Base-by-base conservation (phyloP, 331 rosid species). In the Phaseolus coccineus region DNA sequence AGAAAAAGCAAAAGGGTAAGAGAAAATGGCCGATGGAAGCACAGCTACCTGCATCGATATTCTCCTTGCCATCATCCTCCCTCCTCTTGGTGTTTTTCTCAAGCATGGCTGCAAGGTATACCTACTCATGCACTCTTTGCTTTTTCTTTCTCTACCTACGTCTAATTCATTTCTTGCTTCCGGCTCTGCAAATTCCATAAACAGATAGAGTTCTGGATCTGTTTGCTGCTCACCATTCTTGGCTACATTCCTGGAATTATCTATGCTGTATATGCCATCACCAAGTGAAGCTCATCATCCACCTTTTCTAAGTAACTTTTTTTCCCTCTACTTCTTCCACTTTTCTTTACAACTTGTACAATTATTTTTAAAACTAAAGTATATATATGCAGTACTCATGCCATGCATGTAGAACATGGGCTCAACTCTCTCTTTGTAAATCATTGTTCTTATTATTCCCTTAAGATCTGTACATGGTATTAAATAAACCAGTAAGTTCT, bases 21-120 rank as follows among this genome's bases (percentile, higher is more conserved):
- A 40, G 46, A 40, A 56, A 79, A 82, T 84, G 87, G 73, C 85
- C 15, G 48, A 5, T 14, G 83, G 14, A 3, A 70, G 94, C 37
- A 79, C 85, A 42, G 82, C 79, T 1, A 87, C 31, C 51, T 93
- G 76, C 77, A 1, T 93, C 3, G 97, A 93, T 73, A 88, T 93
- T 80, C 25, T 93, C 11, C 24, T 93, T 16, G 91, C 97, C 67
- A 89, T 93, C 81, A 33, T 93, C 67, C 77, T 93, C 39, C 97
- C 97, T 47, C 97, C 97, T 76, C 96, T 93, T 6, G 97, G 97
- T 19, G 97, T 93, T 80, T 89, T 93, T 88, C 94, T 93, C 84
- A 93, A 85, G 83, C 91, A n/a, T 69, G 97, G 89, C 28, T 89
- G 92, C 87, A 10, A 84, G 22, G 96, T 89, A 24, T 9, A 42